Evolutionary conservation across 208 protist genomes (phyloP), one percentile per base, ranked within the genome.

Genomic region (Wallacemonas sp.): DNA sequence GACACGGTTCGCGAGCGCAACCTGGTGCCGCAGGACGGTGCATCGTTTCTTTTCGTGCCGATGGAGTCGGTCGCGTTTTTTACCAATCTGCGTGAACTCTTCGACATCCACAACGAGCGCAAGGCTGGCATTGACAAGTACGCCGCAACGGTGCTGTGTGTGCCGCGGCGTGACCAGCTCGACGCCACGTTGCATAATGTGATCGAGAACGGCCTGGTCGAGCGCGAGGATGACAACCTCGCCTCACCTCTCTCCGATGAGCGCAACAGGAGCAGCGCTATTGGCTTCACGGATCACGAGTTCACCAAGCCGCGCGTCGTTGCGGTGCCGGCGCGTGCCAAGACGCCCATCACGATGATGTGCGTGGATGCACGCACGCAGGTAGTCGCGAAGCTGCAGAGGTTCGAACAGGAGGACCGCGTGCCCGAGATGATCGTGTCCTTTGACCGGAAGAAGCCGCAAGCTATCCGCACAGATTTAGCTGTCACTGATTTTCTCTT

Each of bases 121-220:
- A 79, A 76, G 19, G 61, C 63, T n/a, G 84, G 54, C 26, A 76
- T 92, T 30, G 68, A 71, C 58, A 86, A 84, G 68, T 96, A 96
- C 79, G 75, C 80, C 17, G 86, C 90, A 31, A 93, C 90, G 22
- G 66, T 95, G 24, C 73, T 95, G 28, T 95, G 90, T 63, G 75
- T 82, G 14, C 73, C 85, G 15, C 79, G 78, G n/a, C 64, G 68
- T 5, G 36, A 68, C 34, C 19, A 66, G 15, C 76, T 95, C 15
- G 51, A 75, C 30, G 72, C 78, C 21, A 86, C 84, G 51, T 70
- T 90, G 59, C 78, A 84, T 72, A 84, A 95, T 56, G 72, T 87
- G 36, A 70, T 95, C 17, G 70, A 84, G 33, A 65, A 62, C 19
- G 71, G 66, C 45, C 49, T 80, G 9, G 56, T 49, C 17, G 68